These are phyloP conservation scores for Bacidia gigantensis DNA, from an alignment of 495 filamentous ascomycete species.

Conservation along the genomic window DNA sequence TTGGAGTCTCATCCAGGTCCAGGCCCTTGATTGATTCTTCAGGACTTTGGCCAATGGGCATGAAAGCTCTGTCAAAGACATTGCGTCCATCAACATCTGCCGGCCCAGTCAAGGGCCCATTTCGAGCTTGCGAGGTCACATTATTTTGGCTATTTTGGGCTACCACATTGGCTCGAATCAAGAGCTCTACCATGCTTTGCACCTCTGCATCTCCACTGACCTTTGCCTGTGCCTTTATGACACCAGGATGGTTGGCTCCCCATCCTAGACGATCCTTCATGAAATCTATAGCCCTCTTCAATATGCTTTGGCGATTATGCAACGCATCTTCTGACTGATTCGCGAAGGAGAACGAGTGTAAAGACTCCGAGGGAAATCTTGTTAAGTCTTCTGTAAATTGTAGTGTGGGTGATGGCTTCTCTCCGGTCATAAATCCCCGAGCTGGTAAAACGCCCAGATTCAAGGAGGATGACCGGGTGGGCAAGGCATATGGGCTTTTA, in stretches of 20 bases:
- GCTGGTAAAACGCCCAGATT: slow-evolving; percentile 35
- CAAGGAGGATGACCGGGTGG: slow-evolving; percentile 51
- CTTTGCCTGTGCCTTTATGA: slow-evolving; percentile 70
- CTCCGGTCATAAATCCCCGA: slow-evolving; percentile 39
- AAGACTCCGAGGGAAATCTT: slow-evolving; percentile 85
- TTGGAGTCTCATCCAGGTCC: slow-evolving; percentile 34
- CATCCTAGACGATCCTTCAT: slow-evolving; percentile 91
- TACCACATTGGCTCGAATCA: slow-evolving; percentile 64
- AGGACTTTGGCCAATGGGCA: slow-evolving; percentile 33
- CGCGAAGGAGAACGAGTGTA: slow-evolving; percentile 98
- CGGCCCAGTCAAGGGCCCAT: slow-evolving; percentile 64
- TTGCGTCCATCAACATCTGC: slow-evolving; percentile 54
- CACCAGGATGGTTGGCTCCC: slow-evolving; percentile 46
- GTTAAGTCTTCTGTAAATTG: slow-evolving; percentile 76
- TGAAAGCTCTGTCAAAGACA: slow-evolving; percentile 67
- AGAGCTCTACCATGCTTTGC: slow-evolving; percentile 79
- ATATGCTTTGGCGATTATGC: slow-evolving; percentile 78
- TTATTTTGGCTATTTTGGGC: slow-evolving; percentile 35
- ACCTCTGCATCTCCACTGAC: slow-evolving; percentile 71
- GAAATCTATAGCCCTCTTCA: slow-evolving; percentile 92
- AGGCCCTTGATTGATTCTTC: slow-evolving; percentile 19
- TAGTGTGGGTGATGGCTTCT: slow-evolving; percentile 49
- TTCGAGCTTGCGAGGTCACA: slow-evolving; percentile 26
- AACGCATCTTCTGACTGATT: slow-evolving; percentile 87
- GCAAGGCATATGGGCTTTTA: slow-evolving; percentile 41